Conservation (phyloP, 495 filamentous ascomycete genomes). For the Podospora sp. region DNA sequence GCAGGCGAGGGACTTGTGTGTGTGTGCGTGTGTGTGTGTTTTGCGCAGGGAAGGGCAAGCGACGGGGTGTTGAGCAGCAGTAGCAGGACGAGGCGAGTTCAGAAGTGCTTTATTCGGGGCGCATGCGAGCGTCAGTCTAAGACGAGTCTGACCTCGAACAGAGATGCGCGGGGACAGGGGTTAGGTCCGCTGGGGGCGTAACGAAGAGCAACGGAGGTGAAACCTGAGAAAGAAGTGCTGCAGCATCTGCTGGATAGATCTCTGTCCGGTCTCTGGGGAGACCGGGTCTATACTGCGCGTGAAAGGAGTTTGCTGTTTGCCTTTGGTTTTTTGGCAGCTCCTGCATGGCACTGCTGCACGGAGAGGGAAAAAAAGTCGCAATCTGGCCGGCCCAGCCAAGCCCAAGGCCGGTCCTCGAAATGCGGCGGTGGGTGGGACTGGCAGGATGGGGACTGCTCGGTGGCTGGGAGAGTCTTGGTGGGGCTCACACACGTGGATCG, state of each 20-base stretch:
- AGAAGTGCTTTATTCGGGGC: constrained; percentile 7
- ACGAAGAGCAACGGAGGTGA: neutral
- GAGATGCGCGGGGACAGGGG: neutral
- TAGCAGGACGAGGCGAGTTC: neutral
- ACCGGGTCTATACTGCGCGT: neutral
- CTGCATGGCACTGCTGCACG: constrained; percentile 10
- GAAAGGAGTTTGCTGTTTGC: constrained; percentile 6
- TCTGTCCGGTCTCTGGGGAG: neutral
- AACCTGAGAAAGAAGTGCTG: neutral
- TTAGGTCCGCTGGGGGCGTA: neutral
- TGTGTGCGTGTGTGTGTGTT: no score
- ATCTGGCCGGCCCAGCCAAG: neutral
- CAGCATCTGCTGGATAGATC: neutral
- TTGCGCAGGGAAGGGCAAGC: neutral
- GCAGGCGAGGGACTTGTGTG: neutral
- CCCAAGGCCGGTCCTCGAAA: neutral
- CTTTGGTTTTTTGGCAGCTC: constrained; percentile 4
- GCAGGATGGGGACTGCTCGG: constrained; percentile 9
- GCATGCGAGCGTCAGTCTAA: constrained; percentile 1
- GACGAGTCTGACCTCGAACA: neutral
- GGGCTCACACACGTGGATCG: constrained; percentile 16
- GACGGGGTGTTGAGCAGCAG: neutral
- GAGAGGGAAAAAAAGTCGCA: neutral
- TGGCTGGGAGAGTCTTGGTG: constrained; percentile 6
- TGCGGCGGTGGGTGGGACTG: constrained; percentile 12